Conservation (phyloP, 73 alveolate genomes). For the Tetrahymena elliotti region DNA sequence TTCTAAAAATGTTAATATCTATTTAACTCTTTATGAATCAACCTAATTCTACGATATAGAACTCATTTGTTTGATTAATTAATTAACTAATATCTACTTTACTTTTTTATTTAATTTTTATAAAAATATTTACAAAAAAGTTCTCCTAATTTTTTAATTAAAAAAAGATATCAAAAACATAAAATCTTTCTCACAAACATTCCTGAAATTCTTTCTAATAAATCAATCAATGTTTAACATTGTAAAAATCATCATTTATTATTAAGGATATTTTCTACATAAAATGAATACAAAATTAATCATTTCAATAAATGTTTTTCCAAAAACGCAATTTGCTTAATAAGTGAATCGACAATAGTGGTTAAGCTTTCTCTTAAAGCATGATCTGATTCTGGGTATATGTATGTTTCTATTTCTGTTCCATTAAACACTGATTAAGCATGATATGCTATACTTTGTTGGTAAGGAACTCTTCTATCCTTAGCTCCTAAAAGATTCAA, state of each 20-base stretch:
- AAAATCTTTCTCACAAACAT: background rate
- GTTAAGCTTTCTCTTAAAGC: slow-evolving; percentile 1
- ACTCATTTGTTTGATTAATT: background rate
- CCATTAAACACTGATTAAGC: slow-evolving; percentile 29
- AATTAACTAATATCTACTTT: background rate
- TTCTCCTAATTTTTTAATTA: background rate
- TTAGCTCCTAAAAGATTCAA: slow-evolving; percentile 14
- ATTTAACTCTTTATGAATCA: background rate
- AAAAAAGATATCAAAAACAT: background rate
- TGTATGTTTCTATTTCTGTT: slow-evolving; percentile 25
- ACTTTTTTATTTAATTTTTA: too few species aligned
- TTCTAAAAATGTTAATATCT: background rate
- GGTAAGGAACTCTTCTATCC: slow-evolving; percentile 35
- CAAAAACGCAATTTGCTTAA: background rate
- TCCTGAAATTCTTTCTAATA: too few species aligned
- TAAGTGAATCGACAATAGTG: slow-evolving; percentile 4
- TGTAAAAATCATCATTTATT: too few species aligned
- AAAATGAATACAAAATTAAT: too few species aligned
- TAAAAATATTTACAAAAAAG: too few species aligned
- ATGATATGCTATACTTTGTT: slow-evolving; percentile 13
- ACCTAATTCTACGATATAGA: background rate
- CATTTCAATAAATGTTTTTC: background rate
- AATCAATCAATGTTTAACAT: background rate
- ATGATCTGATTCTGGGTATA: slow-evolving; percentile 36
- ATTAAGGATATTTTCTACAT: too few species aligned